A percentile compares a stretch with the other conserved stretches of the same genome.
Evolutionary conservation across 192 early-diverging fungal species (phyloP).

Genomic region (Geranomyces michiganensis): DNA sequence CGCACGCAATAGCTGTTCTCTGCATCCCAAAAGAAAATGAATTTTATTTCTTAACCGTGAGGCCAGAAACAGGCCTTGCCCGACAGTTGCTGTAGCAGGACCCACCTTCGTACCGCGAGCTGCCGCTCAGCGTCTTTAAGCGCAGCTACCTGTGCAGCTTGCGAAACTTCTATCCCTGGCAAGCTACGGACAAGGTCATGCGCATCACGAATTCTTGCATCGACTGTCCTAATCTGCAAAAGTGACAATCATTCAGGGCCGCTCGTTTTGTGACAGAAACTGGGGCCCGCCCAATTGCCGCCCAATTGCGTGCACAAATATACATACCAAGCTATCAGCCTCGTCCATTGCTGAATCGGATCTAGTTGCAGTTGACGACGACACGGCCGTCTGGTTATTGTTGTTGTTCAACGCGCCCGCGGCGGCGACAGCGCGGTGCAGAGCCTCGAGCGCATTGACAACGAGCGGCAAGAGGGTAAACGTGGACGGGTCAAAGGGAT

Average conservation of each 20-base stretch:
- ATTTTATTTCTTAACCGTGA: too few relatives aligned
- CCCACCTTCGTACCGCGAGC: too few relatives aligned
- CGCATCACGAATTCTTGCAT: slow-evolving; percentile 1
- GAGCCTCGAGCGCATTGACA: slow-evolving; percentile 1
- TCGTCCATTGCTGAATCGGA: neutral
- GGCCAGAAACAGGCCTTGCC: too few relatives aligned
- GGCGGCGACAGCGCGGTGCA: neutral
- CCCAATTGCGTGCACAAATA: neutral
- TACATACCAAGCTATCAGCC: slow-evolving; percentile 8
- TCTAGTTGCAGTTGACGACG: neutral
- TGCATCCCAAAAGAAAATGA: too few relatives aligned
- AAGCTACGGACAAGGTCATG: slow-evolving; percentile 2
- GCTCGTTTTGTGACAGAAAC: too few relatives aligned
- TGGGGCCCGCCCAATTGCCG: neutral
- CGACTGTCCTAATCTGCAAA: neutral
- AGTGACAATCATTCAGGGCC: too few relatives aligned
- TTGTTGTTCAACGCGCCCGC: neutral
- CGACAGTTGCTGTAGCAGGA: too few relatives aligned
- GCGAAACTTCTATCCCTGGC: neutral
- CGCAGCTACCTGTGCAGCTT: neutral
- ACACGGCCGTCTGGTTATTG: neutral
- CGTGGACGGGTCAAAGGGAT: slow-evolving; percentile 1
- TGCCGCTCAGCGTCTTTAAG: neutral
- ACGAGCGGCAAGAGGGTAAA: neutral
- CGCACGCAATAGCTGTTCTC: too few relatives aligned